phyloP scores from a whole-genome alignment of 2,329 filamentous ascomycete genomes.

The Colletotrichum sp. region DNA sequence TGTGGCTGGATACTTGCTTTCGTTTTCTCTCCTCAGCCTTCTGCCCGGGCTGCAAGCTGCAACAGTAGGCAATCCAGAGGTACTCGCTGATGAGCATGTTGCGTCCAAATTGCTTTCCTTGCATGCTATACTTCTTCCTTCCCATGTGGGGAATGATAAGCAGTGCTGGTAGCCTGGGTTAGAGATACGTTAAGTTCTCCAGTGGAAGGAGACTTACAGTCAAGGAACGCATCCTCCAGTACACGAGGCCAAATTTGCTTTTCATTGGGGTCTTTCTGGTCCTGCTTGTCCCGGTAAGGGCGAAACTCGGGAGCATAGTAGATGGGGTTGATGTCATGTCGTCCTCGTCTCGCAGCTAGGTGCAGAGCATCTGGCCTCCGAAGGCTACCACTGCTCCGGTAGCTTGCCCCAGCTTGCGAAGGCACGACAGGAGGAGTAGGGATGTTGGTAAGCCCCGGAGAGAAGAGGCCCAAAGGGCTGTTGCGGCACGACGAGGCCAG shows the following conservation, averaged over 20 bases:
- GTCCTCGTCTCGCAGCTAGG: slow-evolving; percentile 31
- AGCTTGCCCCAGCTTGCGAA: slow-evolving; percentile 47
- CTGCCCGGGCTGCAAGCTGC: slow-evolving; percentile 48
- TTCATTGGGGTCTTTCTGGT: slow-evolving; percentile 66
- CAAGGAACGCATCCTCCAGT: slow-evolving; percentile 70
- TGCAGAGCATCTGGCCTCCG: slow-evolving; percentile 31
- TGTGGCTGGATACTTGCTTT: slow-evolving; percentile 74
- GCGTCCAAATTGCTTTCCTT: slow-evolving; percentile 66
- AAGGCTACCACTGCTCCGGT: slow-evolving; percentile 34
- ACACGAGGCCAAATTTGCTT: slow-evolving; percentile 67
- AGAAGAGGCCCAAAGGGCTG: slow-evolving; percentile 46
- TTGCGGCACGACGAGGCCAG: slow-evolving; percentile 48
- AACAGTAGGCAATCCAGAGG: slow-evolving; percentile 60
- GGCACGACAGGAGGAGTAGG: slow-evolving; percentile 54
- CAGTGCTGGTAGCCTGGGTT: slow-evolving; percentile 50
- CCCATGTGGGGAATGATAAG: slow-evolving; percentile 71
- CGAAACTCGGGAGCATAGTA: slow-evolving; percentile 67
- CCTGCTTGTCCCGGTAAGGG: slow-evolving; percentile 69
- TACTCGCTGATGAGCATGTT: slow-evolving; percentile 76
- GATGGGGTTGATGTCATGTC: slow-evolving; percentile 59
- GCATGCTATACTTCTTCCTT: slow-evolving; percentile 69
- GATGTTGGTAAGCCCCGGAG: slow-evolving; percentile 50
- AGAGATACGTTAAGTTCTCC: not conserved
- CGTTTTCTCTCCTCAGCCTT: slow-evolving; percentile 55
- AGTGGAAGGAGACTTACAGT: slow-evolving; percentile 52